Conservation (phyloP, 306 rosid species). For the Acmispon strigosus region DNA sequence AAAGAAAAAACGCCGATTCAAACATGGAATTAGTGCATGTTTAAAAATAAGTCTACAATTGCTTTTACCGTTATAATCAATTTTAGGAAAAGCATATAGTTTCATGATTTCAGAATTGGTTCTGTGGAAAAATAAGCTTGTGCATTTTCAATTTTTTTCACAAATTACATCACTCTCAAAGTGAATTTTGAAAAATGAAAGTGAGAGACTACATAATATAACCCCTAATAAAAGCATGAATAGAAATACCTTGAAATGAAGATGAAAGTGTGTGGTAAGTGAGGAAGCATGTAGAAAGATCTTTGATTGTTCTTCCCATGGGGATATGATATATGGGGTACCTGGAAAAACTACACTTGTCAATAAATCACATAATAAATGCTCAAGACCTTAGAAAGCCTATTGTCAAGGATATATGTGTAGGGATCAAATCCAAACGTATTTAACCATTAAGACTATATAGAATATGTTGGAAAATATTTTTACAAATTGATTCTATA, state of each 20-base stretch:
- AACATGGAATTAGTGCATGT: too few species aligned
- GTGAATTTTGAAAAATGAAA: too few species aligned
- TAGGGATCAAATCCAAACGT: background rate
- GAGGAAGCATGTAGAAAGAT: conserved; percentile 88
- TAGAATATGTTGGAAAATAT: too few species aligned
- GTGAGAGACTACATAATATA: background rate
- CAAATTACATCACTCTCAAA: too few species aligned
- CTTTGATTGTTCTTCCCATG: conserved; percentile 93
- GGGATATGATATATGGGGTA: conserved; percentile 98
- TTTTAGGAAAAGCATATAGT: too few species aligned
- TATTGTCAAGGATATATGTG: background rate
- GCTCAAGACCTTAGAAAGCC: background rate
- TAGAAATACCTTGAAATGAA: conserved; percentile 81
- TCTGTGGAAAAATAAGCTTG: too few species aligned
- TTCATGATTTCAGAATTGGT: too few species aligned
- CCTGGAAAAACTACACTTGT: conserved; percentile 38
- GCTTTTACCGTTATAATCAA: too few species aligned
- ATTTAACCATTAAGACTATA: background rate
- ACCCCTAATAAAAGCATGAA: background rate
- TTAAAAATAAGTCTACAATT: too few species aligned
- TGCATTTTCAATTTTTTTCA: too few species aligned
- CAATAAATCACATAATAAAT: background rate
- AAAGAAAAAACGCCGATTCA: too few species aligned
- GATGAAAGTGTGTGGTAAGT: conserved; percentile 95
- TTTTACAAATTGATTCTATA: too few species aligned